A percentile compares a stretch with the other conserved stretches of the same genome.
Conservation (phyloP, 257 asterid species). For the Thymus mandschuricus region DNA sequence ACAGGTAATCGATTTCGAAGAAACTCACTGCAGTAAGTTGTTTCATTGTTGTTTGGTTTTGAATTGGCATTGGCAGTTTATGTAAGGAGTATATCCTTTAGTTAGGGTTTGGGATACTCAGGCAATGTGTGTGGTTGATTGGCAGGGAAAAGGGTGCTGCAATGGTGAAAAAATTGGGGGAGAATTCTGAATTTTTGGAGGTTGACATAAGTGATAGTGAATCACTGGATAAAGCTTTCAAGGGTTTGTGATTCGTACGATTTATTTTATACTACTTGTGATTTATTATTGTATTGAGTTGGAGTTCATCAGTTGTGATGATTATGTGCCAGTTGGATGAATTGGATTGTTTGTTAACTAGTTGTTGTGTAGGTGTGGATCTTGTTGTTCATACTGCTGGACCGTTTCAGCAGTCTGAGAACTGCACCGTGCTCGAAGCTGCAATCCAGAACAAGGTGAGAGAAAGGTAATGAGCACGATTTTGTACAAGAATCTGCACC, state of each 20-base stretch:
- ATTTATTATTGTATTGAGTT: not conserved
- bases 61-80: not conserved
- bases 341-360: constrained; percentile 14
- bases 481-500: constrained; percentile 14
- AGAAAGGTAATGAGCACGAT: constrained; percentile 58
- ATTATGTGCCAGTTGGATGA: not conserved
- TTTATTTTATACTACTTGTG: not conserved
- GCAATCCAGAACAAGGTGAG: constrained; percentile 98
- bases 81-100: not conserved
- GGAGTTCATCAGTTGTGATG: not conserved
- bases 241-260: constrained; percentile 46
- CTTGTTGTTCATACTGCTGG: constrained; percentile 94
- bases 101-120: not conserved
- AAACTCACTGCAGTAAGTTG: not conserved
- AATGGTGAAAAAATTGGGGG: constrained; percentile 68
- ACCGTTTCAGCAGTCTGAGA: constrained; percentile 88
- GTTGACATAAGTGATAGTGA: constrained; percentile 62
- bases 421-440: constrained; percentile 84
- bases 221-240: constrained; percentile 60
- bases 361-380: constrained; percentile 69
- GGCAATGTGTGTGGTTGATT: constrained; percentile 16
- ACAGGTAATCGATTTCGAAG: constrained; percentile 41
- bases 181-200: constrained; percentile 61
- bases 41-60: not conserved
- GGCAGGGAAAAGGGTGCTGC: constrained; percentile 80